phyloP scores from a whole-genome alignment of 495 filamentous ascomycete species.

The Achaetomiella virescens region DNA sequence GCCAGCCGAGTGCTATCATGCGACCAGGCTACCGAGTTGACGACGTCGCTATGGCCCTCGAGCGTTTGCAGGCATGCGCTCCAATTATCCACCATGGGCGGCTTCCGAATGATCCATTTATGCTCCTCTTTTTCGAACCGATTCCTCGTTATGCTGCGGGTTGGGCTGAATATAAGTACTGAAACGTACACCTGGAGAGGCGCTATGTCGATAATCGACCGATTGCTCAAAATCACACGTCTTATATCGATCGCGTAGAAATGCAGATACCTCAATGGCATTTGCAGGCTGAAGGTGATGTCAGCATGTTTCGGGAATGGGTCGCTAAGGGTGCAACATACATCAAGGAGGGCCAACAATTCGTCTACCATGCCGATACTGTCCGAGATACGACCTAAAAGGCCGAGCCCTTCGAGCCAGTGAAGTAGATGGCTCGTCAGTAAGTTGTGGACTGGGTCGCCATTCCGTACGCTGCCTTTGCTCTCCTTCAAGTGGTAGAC shows the following conservation, averaged over 20 bases:
- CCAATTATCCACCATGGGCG: constrained; percentile 31
- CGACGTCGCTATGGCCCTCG: constrained; percentile 12
- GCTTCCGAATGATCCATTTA: constrained; percentile 28
- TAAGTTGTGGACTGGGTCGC: constrained; percentile 30
- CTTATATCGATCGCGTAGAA: too few species aligned
- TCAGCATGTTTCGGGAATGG: too few species aligned
- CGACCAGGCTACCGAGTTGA: constrained; percentile 13
- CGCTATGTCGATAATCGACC: too few species aligned
- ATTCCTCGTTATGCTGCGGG: too few species aligned
- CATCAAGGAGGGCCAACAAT: constrained; percentile 13
- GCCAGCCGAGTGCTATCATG: constrained; percentile 19
- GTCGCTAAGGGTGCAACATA: constrained; percentile 15
- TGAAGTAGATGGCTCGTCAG: constrained; percentile 39
- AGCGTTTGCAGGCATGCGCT: constrained; percentile 20
- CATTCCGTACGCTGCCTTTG: constrained; percentile 17
- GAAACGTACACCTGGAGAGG: too few species aligned
- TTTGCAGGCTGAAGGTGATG: too few species aligned
- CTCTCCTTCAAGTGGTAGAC: constrained; percentile 38
- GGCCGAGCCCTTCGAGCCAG: constrained; percentile 26
- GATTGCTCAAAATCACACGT: too few species aligned
- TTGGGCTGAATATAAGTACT: too few species aligned
- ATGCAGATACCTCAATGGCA: too few species aligned
- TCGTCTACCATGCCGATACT: constrained; percentile 17
- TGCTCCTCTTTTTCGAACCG: too few species aligned
- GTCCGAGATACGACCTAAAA: constrained; percentile 31